These are phyloP conservation scores for Aquilaria yunnanensis DNA, from an alignment of 345 rosid genomes.

Conservation along the genomic window DNA sequence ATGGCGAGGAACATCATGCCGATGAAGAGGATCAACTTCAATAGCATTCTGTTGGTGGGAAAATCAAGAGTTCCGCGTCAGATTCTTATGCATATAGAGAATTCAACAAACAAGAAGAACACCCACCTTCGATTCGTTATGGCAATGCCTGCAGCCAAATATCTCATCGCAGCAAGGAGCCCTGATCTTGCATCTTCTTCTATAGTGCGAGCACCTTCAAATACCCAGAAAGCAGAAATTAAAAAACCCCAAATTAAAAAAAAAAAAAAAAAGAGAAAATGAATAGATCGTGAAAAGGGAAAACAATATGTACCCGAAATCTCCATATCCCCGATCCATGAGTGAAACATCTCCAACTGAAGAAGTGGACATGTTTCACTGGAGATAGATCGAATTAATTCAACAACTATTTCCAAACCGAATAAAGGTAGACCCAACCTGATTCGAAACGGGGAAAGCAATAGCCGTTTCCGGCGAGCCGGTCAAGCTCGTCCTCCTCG, in stretches of 20 bases:
- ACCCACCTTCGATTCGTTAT: conserved; percentile 66
- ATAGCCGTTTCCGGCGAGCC: not conserved
- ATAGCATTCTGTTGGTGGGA: conserved; percentile 42
- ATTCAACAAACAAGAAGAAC: conserved; percentile 3
- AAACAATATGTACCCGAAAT: conserved; percentile 43
- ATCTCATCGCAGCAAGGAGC: conserved; percentile 86
- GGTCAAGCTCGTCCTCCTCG: not conserved
- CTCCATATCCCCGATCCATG: conserved; percentile 41
- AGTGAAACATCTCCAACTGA: conserved; percentile 1
- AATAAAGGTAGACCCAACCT: not conserved
- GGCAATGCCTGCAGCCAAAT: conserved; percentile 87
- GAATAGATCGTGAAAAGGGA: not conserved
- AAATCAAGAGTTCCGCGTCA: not conserved
- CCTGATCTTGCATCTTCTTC: conserved; percentile 76
- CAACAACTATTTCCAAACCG: not conserved
- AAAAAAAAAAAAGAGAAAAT: not conserved
- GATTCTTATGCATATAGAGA: not conserved
- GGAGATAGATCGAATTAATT: not conserved
- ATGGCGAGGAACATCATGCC: conserved; percentile 80
- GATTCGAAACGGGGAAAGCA: not conserved
- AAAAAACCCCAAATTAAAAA: not conserved
- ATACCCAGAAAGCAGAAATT: not conserved
- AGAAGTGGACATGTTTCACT: not conserved
- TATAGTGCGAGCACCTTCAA: conserved; percentile 74
- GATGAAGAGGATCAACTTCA: conserved; percentile 37